These are phyloP conservation scores for Raffaelea arxii DNA, from an alignment of 2,329 filamentous ascomycete genomes.

Conservation along the genomic window DNA sequence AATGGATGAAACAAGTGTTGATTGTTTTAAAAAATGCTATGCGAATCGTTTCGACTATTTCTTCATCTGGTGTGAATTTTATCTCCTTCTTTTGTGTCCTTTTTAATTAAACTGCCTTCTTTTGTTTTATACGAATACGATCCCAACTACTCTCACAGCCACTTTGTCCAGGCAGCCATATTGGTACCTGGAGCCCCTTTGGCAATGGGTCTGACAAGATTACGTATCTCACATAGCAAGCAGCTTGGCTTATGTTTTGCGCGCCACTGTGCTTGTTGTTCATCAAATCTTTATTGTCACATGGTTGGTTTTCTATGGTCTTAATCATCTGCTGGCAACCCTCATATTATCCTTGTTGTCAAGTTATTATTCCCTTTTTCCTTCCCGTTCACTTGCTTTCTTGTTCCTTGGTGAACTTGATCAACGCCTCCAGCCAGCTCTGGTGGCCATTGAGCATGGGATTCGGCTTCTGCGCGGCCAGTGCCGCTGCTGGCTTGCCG, in stretches of 20 bases:
- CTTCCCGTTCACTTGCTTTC: background rate
- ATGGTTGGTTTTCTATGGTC: too few relatives aligned
- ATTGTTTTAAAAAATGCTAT: too few relatives aligned
- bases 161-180: background rate
- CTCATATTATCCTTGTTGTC: too few relatives aligned
- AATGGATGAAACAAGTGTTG: too few relatives aligned
- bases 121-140: background rate
- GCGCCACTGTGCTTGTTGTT: too few relatives aligned
- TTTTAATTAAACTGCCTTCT: background rate
- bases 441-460: conserved; percentile 2
- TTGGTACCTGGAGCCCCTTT: background rate
- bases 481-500: background rate
- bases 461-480: conserved; percentile 1
- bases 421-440: conserved; percentile 2
- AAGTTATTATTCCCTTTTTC: background rate
- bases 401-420: conserved; percentile 1
- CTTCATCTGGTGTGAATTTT: too few relatives aligned
- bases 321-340: too few relatives aligned
- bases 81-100: background rate
- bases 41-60: too few relatives aligned
- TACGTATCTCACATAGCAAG: too few relatives aligned
- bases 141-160: background rate
- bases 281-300: too few relatives aligned
- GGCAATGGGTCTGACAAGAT: too few relatives aligned
- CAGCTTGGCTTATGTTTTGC: too few relatives aligned